Evolutionary conservation across 1,139 yeast species (phyloP), one percentile per base, ranked within the genome.

Genomic region (Candida sp.): DNA sequence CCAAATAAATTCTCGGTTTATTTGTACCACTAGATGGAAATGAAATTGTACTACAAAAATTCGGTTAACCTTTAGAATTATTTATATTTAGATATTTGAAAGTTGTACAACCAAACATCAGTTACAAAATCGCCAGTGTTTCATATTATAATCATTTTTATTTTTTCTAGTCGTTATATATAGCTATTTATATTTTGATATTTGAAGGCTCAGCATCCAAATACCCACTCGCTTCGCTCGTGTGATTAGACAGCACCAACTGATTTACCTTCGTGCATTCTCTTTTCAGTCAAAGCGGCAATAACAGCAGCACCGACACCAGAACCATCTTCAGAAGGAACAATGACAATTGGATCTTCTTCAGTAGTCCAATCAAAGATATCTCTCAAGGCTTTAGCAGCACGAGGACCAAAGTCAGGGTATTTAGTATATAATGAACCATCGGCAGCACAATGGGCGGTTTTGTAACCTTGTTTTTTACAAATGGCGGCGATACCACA

Each of bases 281-380:
- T 84, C 66, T 81, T 73, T 66, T 84, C 81, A 44, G 98, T 87
- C 68, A 91, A 79, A 45, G 98, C 97, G 44, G 98, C 97, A 68
- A 91, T 91, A 55, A 93, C 79, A 41, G 98, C 99, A 44, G 98
- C 98, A 60, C 98, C 98, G 37, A 87, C 98, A 70, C 98, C 99
- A 43, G 95, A 84, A 55, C 99, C 99, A 71, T 93, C 99, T 70
- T 91, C 97, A 51, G 99, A 98, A 45, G 91, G 86, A 36, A 87
- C 87, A 57, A 91, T 79, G 51, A 74, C 68, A 60, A 93, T 81
- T 51, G 97, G 97, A 61, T 87, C 87, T 51, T 83, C 81, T 43
- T 68, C 66, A 39, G 62, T 60, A 35, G 76, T 73, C 97, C 97
- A 91, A 53, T 77, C 93, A 63, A 90, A 88, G 54, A 93, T 87